Base-by-base conservation (phyloP, 441 rosid genomes). In the Brassica hybrid region DNA sequence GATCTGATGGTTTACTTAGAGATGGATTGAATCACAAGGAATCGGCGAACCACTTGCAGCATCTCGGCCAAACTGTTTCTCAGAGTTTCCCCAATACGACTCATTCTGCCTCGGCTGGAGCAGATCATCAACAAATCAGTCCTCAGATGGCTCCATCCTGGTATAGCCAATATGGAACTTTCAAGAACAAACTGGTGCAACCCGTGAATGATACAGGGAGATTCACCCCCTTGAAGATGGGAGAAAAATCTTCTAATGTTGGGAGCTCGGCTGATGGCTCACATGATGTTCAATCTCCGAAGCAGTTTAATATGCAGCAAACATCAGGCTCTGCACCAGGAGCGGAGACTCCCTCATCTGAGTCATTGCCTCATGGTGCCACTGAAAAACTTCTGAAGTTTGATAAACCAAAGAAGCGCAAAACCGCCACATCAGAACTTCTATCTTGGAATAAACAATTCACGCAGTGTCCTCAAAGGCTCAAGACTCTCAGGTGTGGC, bases 131-230 rank as follows among this genome's bases (percentile, higher is more conserved):
- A 63, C 89, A 87, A 72, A 79, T 88, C 75, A 90, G 89, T 85
- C 88, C 88, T 64, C 94, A 83, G 81, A 87, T 86, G 88, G 94
- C 90, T 27, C 90, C 96, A 56, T 85, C 96, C 66, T 90, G 96
- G 97, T 90, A 88, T 78, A 88, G 81, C 83, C 91, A 82, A 79
- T 86, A 81, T 83, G 93, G 94, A 61, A 79, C 88, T 17, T 84
- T 86, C 73, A 90, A 78, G 84, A 89, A 90, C 71, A 94, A 91
- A 81, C 84, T 88, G 81, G 84, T 84, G 76, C 82, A 80, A 69
- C 84, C 86, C 16, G 23, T 73, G 23, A 76, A 69, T 81, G 87
- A 88, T 81, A 72, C 85, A 57, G 83, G 7, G 78, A 83, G 79
- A 79, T 69, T 36, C 78, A 77, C 81, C 62, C 63, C 78, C 17